Evolutionary conservation across 2,329 filamentous ascomycete genomes (phyloP).

Genomic region (Penicillium aurantiogriseum): DNA sequence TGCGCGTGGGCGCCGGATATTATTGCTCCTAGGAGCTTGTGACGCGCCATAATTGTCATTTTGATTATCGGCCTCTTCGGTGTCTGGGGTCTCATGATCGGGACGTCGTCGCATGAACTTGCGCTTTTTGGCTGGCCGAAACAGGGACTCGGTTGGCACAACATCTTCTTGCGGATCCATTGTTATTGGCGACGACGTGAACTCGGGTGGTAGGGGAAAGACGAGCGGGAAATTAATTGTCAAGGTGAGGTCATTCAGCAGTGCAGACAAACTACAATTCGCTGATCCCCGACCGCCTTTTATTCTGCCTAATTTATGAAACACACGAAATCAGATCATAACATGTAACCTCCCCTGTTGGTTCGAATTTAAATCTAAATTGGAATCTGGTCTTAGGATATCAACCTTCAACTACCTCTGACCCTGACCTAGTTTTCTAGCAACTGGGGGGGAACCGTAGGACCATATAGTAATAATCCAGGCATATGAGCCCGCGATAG

Average conservation of each 20-base stretch:
- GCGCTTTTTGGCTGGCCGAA: conserved; percentile 51
- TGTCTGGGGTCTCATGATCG: conserved; percentile 11
- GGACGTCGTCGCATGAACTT: conserved; percentile 51
- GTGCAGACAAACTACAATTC: not conserved
- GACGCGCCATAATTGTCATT: conserved; percentile 10
- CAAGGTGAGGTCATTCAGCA: conserved; percentile 19
- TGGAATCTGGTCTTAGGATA: no score
- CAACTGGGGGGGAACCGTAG: not conserved
- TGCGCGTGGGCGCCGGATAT: conserved; percentile 35
- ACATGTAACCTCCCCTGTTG: not conserved
- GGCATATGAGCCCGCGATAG: not conserved
- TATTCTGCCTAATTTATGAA: not conserved
- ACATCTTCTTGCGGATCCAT: conserved; percentile 32
- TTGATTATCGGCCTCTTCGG: conserved; percentile 21
- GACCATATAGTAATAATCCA: not conserved
- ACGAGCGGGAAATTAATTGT: not conserved
- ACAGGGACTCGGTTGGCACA: conserved; percentile 35
- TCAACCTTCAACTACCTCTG: not conserved
- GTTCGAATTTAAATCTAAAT: not conserved
- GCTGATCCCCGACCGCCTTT: not conserved
- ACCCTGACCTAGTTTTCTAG: no score
- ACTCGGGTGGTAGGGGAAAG: not conserved
- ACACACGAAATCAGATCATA: not conserved
- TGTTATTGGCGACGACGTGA: not conserved
- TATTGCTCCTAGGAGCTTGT: conserved; percentile 1